These are phyloP conservation scores for Mycena albidolilacea DNA, from an alignment of 768 basidiomycete genomes.

Conservation along the genomic window DNA sequence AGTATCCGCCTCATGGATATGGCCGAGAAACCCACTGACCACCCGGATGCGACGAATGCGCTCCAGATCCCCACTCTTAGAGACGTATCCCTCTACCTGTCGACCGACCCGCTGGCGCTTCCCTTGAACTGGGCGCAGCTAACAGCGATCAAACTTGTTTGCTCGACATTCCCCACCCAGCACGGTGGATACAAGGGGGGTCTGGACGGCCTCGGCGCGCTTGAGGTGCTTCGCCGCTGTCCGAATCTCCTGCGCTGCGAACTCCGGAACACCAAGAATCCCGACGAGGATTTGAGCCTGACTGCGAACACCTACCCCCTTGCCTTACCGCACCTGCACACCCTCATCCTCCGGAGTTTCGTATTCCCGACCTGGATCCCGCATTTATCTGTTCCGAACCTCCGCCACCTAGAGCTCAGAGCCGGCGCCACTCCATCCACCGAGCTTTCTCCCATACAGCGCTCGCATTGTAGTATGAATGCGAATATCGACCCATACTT, in stretches of 20 bases:
- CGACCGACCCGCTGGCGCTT: neutral
- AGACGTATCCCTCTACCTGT: neutral
- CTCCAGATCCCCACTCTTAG: neutral
- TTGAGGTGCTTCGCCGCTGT: neutral
- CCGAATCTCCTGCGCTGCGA: neutral
- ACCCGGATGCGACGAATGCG: neutral
- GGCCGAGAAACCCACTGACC: neutral
- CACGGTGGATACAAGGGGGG: no score
- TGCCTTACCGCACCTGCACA: neutral
- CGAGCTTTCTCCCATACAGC: no score
- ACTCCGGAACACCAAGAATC: neutral
- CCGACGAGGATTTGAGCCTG: neutral
- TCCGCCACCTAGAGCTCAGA: neutral
- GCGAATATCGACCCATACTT: no score
- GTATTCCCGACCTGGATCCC: neutral
- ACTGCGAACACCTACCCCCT: neutral
- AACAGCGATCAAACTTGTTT: no score
- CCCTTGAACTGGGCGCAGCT: neutral
- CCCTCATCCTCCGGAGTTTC: neutral
- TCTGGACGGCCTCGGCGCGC: neutral
- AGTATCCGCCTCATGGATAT: neutral
- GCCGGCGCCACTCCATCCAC: no score
- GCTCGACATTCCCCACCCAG: no score
- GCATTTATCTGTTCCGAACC: neutral
- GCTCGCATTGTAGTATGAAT: no score